Base-by-base conservation (phyloP, 306 rosid genomes). In the Sindora glabra region DNA sequence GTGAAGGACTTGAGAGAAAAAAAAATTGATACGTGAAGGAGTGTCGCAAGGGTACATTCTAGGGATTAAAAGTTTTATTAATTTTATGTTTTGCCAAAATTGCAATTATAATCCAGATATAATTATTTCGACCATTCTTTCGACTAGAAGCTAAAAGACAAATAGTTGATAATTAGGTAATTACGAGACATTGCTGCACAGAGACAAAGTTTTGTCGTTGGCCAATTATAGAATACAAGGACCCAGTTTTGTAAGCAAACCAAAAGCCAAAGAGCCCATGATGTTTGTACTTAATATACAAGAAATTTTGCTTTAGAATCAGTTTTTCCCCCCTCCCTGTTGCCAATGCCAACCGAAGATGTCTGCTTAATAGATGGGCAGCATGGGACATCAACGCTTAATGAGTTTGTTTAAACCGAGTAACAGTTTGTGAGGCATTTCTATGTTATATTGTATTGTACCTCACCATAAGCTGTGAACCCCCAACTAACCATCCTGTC, bases 271-370 rank as follows among this genome's bases (percentile, higher is more conserved):
- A 32, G 33, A 18, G 44, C 77, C 78, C 71, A 81, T 18, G 68
- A 76, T 47, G 80, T 48, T 32, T n/a, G 54, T 36, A 70, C 73
- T 68, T 60, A 60, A 46, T 33, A 16, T 57, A 34, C 27, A 68
- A 44, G 41, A 54, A 41, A 79, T 10, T 15, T 1, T 10, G 21
- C 32, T 48, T 12, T 51, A 33, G 7, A 36, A 50, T 51, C 46
- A 9, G 46, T 24, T 22, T 34, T 47, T 40, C 46, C 48, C 32
- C 13, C 9, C 46, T 48, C 32, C 13, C 9, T 52, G 23, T 51
- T 49, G 50, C 32, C 49, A 45, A 38, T 59, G 78, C 75, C 82
- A 79, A 72, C 74, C 44, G 17, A 67, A 25, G 44, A 53, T 67
- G 68, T 75, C 58, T 48, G 36, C 61, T 25, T 64, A 65, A 29